Conservation (phyloP, 106 monocot genomes). For the Phalaenopsis aphrodite region DNA sequence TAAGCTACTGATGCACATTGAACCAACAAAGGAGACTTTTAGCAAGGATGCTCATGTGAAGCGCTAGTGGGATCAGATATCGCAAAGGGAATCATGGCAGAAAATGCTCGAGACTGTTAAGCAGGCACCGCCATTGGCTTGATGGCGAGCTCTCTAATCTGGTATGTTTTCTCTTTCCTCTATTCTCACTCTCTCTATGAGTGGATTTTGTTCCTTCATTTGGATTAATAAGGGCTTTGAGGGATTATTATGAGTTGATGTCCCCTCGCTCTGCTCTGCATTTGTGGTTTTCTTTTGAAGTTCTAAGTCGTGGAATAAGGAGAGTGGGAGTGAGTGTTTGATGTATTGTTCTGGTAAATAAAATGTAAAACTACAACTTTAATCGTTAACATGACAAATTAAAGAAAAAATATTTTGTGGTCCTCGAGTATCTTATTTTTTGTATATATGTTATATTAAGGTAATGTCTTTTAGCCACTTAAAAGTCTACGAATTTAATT, state of each 20-base stretch:
- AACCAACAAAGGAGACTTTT: slow-evolving; percentile 15
- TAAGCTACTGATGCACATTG: slow-evolving; percentile 23
- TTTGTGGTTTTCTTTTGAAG: background rate
- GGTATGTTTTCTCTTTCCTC: background rate
- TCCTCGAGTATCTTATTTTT: too few relatives aligned
- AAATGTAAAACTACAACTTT: too few relatives aligned
- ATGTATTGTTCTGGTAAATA: too few relatives aligned
- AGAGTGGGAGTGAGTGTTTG: too few relatives aligned
- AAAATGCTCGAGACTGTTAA: slow-evolving; percentile 35
- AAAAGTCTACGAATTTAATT: too few relatives aligned
- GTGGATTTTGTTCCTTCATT: background rate
- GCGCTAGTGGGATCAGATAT: slow-evolving; percentile 56
- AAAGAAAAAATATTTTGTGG: too few relatives aligned
- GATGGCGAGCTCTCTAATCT: background rate
- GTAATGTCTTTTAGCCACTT: too few relatives aligned
- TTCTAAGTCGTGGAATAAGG: background rate
- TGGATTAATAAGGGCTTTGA: background rate
- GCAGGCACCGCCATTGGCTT: slow-evolving; percentile 15
- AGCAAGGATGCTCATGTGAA: slow-evolving; percentile 25
- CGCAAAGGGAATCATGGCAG: slow-evolving; percentile 49
- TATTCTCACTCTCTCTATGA: background rate
- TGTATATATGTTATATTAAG: too few relatives aligned
- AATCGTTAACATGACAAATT: too few relatives aligned
- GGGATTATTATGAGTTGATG: background rate
- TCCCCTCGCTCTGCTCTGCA: background rate